These are phyloP conservation scores for Pinus taeda DNA, from an alignment of 75 land plant genomes.

Conservation along the genomic window DNA sequence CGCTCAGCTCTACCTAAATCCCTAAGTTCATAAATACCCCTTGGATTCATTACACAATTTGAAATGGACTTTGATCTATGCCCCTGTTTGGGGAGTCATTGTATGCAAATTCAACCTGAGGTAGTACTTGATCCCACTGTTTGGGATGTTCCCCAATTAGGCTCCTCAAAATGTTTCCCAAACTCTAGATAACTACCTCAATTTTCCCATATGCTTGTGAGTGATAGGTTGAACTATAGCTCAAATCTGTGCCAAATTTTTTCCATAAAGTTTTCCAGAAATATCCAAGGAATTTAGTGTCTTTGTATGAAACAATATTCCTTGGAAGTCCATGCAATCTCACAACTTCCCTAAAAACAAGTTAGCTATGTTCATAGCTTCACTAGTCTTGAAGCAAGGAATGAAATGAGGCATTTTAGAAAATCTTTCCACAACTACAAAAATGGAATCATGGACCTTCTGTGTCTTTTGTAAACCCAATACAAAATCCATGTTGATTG, in stretches of 20 bases:
- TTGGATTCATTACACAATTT: neutral
- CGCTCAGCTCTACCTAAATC: neutral
- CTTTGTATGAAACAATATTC: no score
- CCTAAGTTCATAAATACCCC: neutral
- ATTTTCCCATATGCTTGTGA: neutral
- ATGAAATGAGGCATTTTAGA: no score
- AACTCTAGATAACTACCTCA: neutral
- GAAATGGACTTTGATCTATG: neutral
- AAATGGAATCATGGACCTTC: no score
- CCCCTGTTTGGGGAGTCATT: neutral
- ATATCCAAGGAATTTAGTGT: no score
- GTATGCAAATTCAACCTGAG: neutral
- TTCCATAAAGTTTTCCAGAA: no score
- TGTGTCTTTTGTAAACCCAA: no score
- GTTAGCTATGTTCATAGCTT: no score
- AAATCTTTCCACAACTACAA: no score
- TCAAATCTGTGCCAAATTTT: neutral
- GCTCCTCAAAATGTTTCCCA: neutral
- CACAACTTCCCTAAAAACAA: no score
- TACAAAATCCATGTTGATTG: no score
- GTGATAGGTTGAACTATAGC: neutral
- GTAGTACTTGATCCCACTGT: neutral
- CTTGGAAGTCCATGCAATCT: no score
- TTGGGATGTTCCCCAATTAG: neutral
- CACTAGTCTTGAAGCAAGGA: no score